Evolutionary conservation across 331 rosid species (phyloP), one percentile per base, ranked within the genome.

Genomic region (Malus hybrid): DNA sequence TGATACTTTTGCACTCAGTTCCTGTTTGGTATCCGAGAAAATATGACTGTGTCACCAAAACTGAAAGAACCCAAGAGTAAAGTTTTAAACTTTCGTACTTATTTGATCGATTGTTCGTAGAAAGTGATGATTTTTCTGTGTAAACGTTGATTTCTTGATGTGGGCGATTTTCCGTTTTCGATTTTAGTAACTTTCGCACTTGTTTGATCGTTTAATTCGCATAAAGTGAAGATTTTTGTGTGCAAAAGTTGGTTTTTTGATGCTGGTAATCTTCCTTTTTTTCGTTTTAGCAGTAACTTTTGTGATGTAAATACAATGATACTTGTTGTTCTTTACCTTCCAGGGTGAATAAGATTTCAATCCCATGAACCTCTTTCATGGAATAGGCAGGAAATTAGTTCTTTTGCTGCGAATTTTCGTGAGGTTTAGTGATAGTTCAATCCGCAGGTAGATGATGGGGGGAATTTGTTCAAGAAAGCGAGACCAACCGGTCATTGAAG

Each of bases 401-500:
- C 28, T 55, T 72, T 9, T 52, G 66, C 65, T 66, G 77, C 53
- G 53, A 73, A 24, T 24, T 77, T 72, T 58, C 24, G 3, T 70
- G 66, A 50, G 74, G 34, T 63, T 30, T 14, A 32, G 66, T 63
- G 79, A 68, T 22, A 14, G 36, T 69, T 30, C 7, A 46, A 11
- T 29, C 11, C 32, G 39, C 22, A 42, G 12, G 55, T 57, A 28
- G 70, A 79, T 65, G 33, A 89, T 90, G 96, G 96, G 96, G 73
- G 87, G 96, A 55, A 78, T 88, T 13, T 90, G 93, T 71, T 90
- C 96, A 6, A 83, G 93, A 76, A 90, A 90, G 87, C 83, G 96
- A 83, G 83, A 81, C 76, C 92, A 84, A 53, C 86, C 82, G 48
- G 87, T 86, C 20, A 11, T 64, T 1, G 91, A 90, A 81, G 82